A percentile compares a stretch with the other conserved stretches of the same genome.
These are phyloP conservation scores for Chaetomium olivaceum DNA, from an alignment of 2,329 filamentous ascomycete genomes.

Conservation along the genomic window DNA sequence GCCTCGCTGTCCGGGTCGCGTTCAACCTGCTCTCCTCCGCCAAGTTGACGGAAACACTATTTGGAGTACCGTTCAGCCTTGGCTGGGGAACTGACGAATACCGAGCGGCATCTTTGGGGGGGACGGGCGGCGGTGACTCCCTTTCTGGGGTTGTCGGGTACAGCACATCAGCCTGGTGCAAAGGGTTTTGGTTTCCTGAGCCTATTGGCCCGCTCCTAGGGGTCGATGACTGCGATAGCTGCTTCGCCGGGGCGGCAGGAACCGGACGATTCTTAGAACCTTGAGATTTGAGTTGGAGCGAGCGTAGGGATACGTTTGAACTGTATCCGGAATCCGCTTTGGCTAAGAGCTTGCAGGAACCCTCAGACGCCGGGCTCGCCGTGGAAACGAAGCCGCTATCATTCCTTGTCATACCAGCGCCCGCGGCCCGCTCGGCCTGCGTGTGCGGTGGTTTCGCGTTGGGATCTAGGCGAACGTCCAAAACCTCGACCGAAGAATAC, in stretches of 20 bases:
- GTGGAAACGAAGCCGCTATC: constrained; percentile 53
- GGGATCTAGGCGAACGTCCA: constrained; percentile 47
- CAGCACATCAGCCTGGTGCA: constrained; percentile 10
- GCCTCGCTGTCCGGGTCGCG: constrained; percentile 25
- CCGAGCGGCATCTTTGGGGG: constrained; percentile 39
- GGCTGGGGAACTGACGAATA: constrained; percentile 13
- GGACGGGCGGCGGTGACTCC: constrained; percentile 39
- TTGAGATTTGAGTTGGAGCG: constrained; percentile 44
- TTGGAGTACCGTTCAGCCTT: constrained; percentile 21
- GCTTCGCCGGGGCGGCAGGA: not conserved
- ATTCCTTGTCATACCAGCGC: constrained; percentile 38
- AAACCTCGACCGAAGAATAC: constrained; percentile 40
- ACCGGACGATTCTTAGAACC: constrained; percentile 33
- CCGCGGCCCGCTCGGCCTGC: constrained; percentile 29
- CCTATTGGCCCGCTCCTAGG: not conserved
- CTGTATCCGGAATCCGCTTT: constrained; percentile 64
- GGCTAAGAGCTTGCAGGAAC: constrained; percentile 48
- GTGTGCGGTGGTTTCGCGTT: constrained; percentile 44
- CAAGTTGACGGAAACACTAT: constrained; percentile 9
- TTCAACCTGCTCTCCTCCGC: constrained; percentile 11
- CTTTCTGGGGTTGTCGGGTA: constrained; percentile 18
- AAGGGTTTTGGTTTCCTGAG: constrained; percentile 6
- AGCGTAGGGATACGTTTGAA: constrained; percentile 59
- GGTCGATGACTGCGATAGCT: not conserved
- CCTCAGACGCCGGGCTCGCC: constrained; percentile 45